phyloP scores from a whole-genome alignment of 2,329 filamentous ascomycete genomes.

The Simplicillium aogashimaense region DNA sequence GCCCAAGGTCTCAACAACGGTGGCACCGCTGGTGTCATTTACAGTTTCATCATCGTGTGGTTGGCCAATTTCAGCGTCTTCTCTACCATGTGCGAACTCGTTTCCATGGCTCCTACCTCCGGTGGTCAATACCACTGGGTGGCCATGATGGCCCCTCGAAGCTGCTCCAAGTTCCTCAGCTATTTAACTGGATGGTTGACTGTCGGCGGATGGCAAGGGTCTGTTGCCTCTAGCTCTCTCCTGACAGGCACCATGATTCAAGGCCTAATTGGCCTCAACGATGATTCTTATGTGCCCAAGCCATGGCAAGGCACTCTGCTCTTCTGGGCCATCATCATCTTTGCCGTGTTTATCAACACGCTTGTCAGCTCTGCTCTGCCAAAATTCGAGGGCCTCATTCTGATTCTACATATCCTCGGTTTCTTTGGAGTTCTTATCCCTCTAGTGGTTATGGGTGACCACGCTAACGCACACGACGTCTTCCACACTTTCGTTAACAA shows the following conservation, averaged over 20 bases:
- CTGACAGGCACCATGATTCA: conserved; percentile 17
- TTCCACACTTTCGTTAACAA: conserved; percentile 33
- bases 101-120: conserved; percentile 31
- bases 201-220: conserved; percentile 16
- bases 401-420: conserved; percentile 34
- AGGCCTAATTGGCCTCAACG: conserved; percentile 7
- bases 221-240: conserved; percentile 12
- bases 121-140: conserved; percentile 50
- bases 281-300: background rate
- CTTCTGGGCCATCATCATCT: conserved; percentile 6
- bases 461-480: conserved; percentile 22
- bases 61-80: conserved; percentile 27
- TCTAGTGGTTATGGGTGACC: conserved; percentile 19
- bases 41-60: conserved; percentile 35
- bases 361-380: conserved; percentile 33
- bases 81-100: conserved; percentile 20
- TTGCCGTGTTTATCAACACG: conserved; percentile 31
- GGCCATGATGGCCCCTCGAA: conserved; percentile 31
- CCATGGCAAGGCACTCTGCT: conserved; percentile 4
- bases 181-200: conserved; percentile 16
- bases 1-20: conserved; percentile 25
- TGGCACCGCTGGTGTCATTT: conserved; percentile 38
- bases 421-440: conserved; percentile 23
- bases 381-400: conserved; percentile 37
- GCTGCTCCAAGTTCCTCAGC: conserved; percentile 30